These are phyloP conservation scores for Erodium texanum DNA, from an alignment of 441 rosid species.

Conservation along the genomic window DNA sequence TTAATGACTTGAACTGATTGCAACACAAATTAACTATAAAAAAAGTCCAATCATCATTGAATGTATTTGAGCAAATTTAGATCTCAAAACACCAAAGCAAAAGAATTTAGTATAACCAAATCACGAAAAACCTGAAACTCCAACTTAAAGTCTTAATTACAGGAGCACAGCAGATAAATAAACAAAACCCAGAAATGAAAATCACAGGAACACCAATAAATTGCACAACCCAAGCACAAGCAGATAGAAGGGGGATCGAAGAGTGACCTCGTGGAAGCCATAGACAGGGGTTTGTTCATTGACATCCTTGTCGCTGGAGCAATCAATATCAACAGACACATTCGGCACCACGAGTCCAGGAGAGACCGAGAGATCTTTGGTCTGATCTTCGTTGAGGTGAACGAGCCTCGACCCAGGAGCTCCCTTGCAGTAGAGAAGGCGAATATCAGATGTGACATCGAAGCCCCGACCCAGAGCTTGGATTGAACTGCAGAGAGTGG, in stretches of 20 bases:
- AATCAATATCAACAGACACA: slow-evolving; percentile 63
- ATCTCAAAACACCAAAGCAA: background rate
- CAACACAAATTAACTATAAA: background rate
- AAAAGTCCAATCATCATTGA: background rate
- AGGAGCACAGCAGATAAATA: no score
- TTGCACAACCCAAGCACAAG: background rate
- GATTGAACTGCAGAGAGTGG: slow-evolving; percentile 70
- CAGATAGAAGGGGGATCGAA: background rate
- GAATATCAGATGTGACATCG: slow-evolving; percentile 90
- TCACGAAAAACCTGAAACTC: background rate
- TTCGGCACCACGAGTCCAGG: slow-evolving; percentile 44
- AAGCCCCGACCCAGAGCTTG: slow-evolving; percentile 96
- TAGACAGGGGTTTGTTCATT: slow-evolving; percentile 54
- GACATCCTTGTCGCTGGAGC: slow-evolving; percentile 33
- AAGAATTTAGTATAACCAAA: background rate
- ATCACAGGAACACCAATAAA: background rate
- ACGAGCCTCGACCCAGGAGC: slow-evolving; percentile 88
- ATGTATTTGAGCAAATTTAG: slow-evolving; percentile 1
- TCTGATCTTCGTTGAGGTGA: slow-evolving; percentile 50
- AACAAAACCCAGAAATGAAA: background rate
- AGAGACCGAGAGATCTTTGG: slow-evolving; percentile 48
- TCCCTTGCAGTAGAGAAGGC: slow-evolving; percentile 93
- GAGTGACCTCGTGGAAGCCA: slow-evolving; percentile 64
- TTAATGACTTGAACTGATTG: background rate
- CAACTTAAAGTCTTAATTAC: no score